Conservation (phyloP, 1,284 basidiomycete species). For the Amylostereum areolatum region DNA sequence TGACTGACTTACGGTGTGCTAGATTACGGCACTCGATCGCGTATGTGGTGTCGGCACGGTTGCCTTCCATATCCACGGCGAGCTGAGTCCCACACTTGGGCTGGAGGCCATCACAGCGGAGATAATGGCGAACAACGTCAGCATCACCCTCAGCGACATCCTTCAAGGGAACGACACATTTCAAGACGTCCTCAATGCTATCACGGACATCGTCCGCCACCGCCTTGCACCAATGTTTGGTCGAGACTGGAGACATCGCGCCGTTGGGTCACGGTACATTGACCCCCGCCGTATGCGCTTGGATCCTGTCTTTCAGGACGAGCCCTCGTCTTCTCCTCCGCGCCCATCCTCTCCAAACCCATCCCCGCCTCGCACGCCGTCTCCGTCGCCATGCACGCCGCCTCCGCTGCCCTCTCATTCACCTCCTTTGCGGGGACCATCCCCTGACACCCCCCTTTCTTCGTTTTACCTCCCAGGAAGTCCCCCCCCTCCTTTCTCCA, state of each 20-base stretch:
- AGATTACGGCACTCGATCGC: conserved; percentile 4
- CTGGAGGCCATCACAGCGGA: background rate
- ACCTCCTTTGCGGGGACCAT: too few species aligned
- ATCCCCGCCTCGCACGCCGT: background rate
- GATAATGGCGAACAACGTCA: background rate
- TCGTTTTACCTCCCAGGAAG: too few species aligned
- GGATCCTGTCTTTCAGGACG: background rate
- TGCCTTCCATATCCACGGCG: conserved; percentile 6
- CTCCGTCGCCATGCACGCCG: too few species aligned
- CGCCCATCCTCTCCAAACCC: background rate
- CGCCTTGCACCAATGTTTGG: background rate
- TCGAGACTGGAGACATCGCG: background rate
- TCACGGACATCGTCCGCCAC: background rate
- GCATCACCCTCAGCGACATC: background rate
- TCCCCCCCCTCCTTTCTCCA: too few species aligned
- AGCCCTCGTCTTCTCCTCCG: background rate
- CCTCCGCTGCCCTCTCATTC: too few species aligned
- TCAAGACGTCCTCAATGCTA: background rate
- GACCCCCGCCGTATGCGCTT: background rate
- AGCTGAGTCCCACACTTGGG: background rate
- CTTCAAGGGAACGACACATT: background rate
- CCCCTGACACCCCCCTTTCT: too few species aligned
- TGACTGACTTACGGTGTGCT: too few species aligned
- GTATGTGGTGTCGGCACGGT: conserved; percentile 3
- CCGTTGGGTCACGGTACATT: background rate